Base-by-base conservation (phyloP, 2,329 filamentous ascomycete genomes). In the Trichoderma hamatum region DNA sequence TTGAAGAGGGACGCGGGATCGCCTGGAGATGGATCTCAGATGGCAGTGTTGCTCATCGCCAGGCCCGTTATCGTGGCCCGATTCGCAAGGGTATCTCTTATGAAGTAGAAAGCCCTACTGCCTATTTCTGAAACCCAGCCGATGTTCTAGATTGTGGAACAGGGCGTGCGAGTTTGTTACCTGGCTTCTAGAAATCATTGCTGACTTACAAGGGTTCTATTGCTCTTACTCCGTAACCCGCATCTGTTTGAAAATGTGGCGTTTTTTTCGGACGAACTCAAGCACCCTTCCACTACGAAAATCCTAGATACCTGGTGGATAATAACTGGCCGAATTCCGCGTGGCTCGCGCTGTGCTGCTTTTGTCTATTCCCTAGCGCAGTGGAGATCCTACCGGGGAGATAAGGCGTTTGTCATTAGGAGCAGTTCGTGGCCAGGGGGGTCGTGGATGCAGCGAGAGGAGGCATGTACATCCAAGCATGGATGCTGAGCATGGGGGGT, bases 1-100 rank as follows among this genome's bases (percentile, higher is more conserved):
- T 49, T 11, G 46, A 5, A 21, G 46, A 49, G 46, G n/a, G n/a
- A 36, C 34, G 34, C 59, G 34, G 58, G 36, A 61, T 21, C 32
- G 60, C 60, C 49, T 52, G 61, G 49, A 52, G 16, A 55, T 64
- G 61, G 46, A 56, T 49, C 36, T 56, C 52, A 51, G 28, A 69
- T 51, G 67, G 67, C 67, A 52, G 52, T 69, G 61, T 62, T 66
- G 49, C 61, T 54, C 67, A 69, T 69, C 56, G 69, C 69, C 69
- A 68, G 66, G 69, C 67, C 69, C 60, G 32, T 70, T 70, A 2
- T 64, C 16, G 66, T 54, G 66, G 56, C 66, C 69, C 58, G 36
- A 65, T 65, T 32, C 36, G 36, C 51, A 65, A 34, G n/a, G 28
- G 32, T 62, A 21, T 14, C 43, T 28, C 60, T 21, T 1, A 52